Base-by-base conservation (phyloP, 2,329 filamentous ascomycete genomes). In the Thelonectria olida region DNA sequence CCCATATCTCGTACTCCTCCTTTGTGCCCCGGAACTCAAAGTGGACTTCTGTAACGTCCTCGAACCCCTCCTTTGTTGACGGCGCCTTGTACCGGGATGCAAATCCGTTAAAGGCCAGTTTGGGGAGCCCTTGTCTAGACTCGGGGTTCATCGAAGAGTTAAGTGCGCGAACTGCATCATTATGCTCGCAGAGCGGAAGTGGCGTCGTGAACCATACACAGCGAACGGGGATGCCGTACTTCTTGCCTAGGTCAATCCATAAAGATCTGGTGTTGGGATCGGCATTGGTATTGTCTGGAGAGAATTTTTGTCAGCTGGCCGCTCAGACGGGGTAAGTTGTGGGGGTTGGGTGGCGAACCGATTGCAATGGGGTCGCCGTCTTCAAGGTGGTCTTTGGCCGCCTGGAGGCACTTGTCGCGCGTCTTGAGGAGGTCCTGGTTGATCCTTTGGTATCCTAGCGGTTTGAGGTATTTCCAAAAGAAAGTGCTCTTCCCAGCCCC, bases 401-500 rank as follows among this genome's bases (percentile, higher is more conserved):
- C 86, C 76, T 92, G 92, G 62, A 97, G 78, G 75, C 89, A 91
- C 68, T 87, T 90, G 48, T 88, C 84, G 62, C 84, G 81, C 65
- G 87, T 90, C 77, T 97, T 97, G 47, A 97, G 82, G 2, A 84
- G 86, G 76, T 98, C 96, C 79, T 98, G 96, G 70, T 98, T 99
- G 27, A 97, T 87, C 48, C 96, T 87, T 73, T 88, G 86, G 74
- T 97, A 98, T 4, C 89, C 91, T 25, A 96, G 78, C 22, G 91
- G 91, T 73, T 93, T 84, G 34, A 98, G 80, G 65, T 91, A 81
- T 63, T 85, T 88, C 88, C 90, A 92, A 78, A 90, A 97, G 72
- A 96, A 97, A 0, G 93, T 95, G 38, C 92, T 97, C 78, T 99
- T 98, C 17, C 96, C 96, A 3, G 93, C 88, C 1, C 92, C 94